Percentiles rank a stretch among this genome's conserved stretches.
These are phyloP conservation scores for Xenoacremonium recifei DNA, from an alignment of 2,329 filamentous ascomycete species.

Conservation along the genomic window DNA sequence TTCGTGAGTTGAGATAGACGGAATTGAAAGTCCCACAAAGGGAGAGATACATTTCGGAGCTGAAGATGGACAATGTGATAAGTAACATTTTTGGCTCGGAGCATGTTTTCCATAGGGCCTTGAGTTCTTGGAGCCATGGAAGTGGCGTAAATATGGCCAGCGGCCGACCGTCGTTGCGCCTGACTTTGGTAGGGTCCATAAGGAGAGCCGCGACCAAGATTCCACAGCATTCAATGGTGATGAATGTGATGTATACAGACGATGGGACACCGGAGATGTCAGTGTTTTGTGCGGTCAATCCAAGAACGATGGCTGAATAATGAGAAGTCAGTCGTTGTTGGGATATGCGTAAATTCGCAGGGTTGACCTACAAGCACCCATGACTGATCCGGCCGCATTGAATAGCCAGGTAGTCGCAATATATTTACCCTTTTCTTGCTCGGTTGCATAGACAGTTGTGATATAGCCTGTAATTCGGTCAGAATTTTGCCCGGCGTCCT, in stretches of 20 bases:
- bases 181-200: conserved; percentile 6
- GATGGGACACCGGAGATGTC: conserved; percentile 7
- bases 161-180: conserved; percentile 9
- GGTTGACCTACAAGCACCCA: conserved; percentile 4
- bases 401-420: not conserved
- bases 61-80: conserved; percentile 9
- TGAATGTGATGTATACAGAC: conserved; percentile 9
- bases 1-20: conserved; percentile 7
- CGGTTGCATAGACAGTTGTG: not conserved
- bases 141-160: conserved; percentile 8
- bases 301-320: conserved; percentile 5
- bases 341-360: too few species aligned
- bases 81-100: conserved; percentile 9
- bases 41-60: conserved; percentile 9
- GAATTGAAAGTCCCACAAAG: conserved; percentile 8
- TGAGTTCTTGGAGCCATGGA: conserved; percentile 9
- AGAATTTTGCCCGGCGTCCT: too few species aligned
- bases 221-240: conserved; percentile 5
- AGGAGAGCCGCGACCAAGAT: conserved; percentile 4
- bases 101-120: conserved; percentile 6
- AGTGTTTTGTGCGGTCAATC: conserved; percentile 8
- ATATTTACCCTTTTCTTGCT: not conserved
- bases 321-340: not conserved
- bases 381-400: not conserved
- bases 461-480: not conserved